Conservation (phyloP, 495 filamentous ascomycete species). For the Neurospora sp. region DNA sequence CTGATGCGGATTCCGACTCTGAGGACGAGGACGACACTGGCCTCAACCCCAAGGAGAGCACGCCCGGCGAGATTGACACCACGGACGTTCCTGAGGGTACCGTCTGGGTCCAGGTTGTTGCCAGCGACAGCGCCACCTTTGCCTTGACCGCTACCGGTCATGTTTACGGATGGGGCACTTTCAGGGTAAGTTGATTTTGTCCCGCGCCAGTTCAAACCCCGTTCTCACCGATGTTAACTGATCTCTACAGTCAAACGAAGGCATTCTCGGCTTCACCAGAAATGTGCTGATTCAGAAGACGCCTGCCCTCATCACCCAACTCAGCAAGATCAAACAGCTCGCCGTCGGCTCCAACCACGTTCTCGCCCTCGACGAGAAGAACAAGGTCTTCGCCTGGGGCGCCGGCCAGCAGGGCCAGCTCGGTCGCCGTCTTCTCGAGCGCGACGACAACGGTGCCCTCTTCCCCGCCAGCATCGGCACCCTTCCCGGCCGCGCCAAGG, state of each 20-base stretch:
- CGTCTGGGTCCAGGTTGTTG: constrained; percentile 50
- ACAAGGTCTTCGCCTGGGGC: constrained; percentile 61
- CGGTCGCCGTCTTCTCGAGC: constrained; percentile 52
- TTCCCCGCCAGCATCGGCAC: constrained; percentile 56
- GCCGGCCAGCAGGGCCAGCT: constrained; percentile 65
- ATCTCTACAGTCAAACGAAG: constrained; percentile 38
- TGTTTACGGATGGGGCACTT: constrained; percentile 64
- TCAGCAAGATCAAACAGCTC: constrained; percentile 54
- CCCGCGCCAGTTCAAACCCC: background rate
- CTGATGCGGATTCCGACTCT: constrained; percentile 37
- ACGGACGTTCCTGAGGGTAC: constrained; percentile 37
- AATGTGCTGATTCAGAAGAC: constrained; percentile 20
- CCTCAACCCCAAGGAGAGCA: constrained; percentile 53
- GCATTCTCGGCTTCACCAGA: constrained; percentile 57
- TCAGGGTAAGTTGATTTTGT: constrained; percentile 38
- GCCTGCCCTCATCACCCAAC: constrained; percentile 27
- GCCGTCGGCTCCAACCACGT: constrained; percentile 59
- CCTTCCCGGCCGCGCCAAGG: constrained; percentile 46
- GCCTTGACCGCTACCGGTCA: constrained; percentile 51
- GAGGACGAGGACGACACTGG: constrained; percentile 30
- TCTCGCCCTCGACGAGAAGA: constrained; percentile 56
- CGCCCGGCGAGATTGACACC: constrained; percentile 40
- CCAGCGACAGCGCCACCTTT: constrained; percentile 53
- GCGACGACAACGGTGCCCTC: constrained; percentile 47
- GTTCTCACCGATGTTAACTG: constrained; percentile 7